These are phyloP conservation scores for Ceratocystis harringtonii DNA, from an alignment of 2,329 filamentous ascomycete species.

Conservation along the genomic window DNA sequence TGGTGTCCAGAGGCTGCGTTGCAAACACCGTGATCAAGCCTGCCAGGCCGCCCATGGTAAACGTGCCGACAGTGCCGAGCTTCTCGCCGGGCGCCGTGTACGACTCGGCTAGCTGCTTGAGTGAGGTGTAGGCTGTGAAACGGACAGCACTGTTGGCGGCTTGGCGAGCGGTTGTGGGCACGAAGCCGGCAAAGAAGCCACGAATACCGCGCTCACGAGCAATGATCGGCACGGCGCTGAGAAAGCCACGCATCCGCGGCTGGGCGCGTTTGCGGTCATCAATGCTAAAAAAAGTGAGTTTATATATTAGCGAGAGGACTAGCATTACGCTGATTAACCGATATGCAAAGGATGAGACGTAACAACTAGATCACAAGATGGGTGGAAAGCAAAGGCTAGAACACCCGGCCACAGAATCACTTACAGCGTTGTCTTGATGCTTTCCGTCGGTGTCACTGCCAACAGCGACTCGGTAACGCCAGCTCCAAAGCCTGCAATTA, in stretches of 20 bases:
- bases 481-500: conserved; percentile 85
- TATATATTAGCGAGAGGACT: neutral
- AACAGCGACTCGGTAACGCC: conserved; percentile 87
- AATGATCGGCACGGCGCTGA: conserved; percentile 80
- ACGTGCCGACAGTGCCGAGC: conserved; percentile 73
- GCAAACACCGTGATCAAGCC: conserved; percentile 81
- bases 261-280: conserved; percentile 81
- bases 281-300: conserved; percentile 41
- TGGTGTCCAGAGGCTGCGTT: conserved; percentile 66
- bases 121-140: conserved; percentile 78
- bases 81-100: conserved; percentile 94
- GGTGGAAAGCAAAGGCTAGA: neutral
- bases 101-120: conserved; percentile 80
- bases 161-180: conserved; percentile 86
- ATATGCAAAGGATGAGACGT: neutral
- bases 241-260: conserved; percentile 78
- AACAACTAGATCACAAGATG: neutral
- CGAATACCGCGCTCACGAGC: conserved; percentile 71
- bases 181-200: conserved; percentile 94
- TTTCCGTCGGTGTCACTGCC: conserved; percentile 92
- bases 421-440: conserved; percentile 89
- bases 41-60: conserved; percentile 76
- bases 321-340: neutral
- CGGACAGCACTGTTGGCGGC: conserved; percentile 86
- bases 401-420: conserved; percentile 16